Percentiles rank a stretch among this genome's conserved stretches.
Conservation (phyloP, 441 rosid genomes). For the Pelargonium myrrhifolium region DNA sequence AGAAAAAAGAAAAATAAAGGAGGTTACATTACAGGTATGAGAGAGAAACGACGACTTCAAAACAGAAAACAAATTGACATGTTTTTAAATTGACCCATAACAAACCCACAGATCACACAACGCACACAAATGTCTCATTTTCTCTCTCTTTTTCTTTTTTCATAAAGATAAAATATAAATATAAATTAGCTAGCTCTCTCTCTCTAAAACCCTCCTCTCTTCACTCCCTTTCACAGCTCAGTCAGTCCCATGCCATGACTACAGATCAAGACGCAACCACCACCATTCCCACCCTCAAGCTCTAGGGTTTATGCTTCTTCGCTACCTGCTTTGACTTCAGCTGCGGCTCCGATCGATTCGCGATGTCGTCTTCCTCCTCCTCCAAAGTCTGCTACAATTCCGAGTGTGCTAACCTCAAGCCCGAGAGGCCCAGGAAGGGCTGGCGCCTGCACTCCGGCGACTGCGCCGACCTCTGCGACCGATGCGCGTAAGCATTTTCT, state of each 20-base stretch:
- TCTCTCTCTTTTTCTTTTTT: no score
- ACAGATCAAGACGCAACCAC: background rate
- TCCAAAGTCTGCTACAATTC: background rate
- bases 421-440: background rate
- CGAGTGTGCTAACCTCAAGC: background rate
- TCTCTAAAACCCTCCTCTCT: background rate
- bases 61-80: no score
- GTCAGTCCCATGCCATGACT: background rate
- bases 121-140: no score
- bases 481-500: constrained; percentile 67
- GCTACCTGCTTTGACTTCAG: no score
- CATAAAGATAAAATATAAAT: no score
- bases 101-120: no score
- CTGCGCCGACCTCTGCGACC: constrained; percentile 28
- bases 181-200: no score
- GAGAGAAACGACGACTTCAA: no score
- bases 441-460: background rate
- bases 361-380: background rate
- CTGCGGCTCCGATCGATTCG: background rate
- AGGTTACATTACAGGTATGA: no score
- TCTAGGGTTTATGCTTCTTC: background rate
- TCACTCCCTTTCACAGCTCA: background rate
- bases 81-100: no score
- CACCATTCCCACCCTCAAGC: background rate
- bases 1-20: no score